Percentiles rank a stretch among this genome's conserved stretches.
Conservation (phyloP, 2,329 filamentous ascomycete species). For the Monosporascus ibericus region DNA sequence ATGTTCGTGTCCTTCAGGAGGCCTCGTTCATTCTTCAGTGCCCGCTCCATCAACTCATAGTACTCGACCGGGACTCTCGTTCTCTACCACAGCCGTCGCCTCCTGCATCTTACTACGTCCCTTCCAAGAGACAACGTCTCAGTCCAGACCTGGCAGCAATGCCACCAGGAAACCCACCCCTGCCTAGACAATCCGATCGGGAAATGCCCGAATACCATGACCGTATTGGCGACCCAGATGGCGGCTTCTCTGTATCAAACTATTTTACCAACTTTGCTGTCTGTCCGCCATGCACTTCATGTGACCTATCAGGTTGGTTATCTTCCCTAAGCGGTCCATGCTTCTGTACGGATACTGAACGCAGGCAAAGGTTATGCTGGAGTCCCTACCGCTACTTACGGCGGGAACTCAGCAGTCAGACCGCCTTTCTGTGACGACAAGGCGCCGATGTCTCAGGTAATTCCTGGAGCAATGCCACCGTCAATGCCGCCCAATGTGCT, state of each 20-base stretch:
- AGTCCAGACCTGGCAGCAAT: slow-evolving; percentile 20
- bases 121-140: slow-evolving; percentile 21
- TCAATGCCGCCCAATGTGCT: slow-evolving; percentile 20
- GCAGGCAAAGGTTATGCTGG: slow-evolving; percentile 19
- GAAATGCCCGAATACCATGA: slow-evolving; percentile 11
- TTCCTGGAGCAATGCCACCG: slow-evolving; percentile 20
- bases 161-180: slow-evolving; percentile 18
- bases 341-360: slow-evolving; percentile 16
- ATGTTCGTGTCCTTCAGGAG: slow-evolving; percentile 28
- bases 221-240: slow-evolving; percentile 4
- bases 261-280: slow-evolving; percentile 28
- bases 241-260: slow-evolving; percentile 21
- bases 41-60: slow-evolving; percentile 22
- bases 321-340: slow-evolving; percentile 4
- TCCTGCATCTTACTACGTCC: slow-evolving; percentile 14
- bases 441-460: slow-evolving; percentile 12
- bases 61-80: slow-evolving; percentile 24
- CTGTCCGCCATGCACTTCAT: slow-evolving; percentile 29
- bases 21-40: slow-evolving; percentile 28
- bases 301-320: slow-evolving; percentile 29
- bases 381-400: slow-evolving; percentile 19
- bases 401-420: slow-evolving; percentile 13
- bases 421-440: slow-evolving; percentile 20
- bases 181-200: slow-evolving; percentile 12
- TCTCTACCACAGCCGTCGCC: slow-evolving; percentile 27